phyloP scores from a whole-genome alignment of 768 basidiomycete genomes.

The Leccinum aurantiacum region DNA sequence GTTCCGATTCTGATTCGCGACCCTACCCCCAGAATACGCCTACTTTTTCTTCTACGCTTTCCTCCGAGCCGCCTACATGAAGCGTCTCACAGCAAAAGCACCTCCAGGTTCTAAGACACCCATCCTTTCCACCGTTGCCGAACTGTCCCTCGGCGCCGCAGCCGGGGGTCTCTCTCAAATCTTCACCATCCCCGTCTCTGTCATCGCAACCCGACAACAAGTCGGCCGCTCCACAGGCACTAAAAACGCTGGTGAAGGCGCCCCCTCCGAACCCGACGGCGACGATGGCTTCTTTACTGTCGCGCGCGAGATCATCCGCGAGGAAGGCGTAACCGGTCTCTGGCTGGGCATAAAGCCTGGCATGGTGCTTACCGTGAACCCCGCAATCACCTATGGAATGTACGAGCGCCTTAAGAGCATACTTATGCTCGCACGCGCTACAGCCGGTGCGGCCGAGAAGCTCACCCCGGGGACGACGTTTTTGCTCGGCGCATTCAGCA shows the following conservation, averaged over 20 bases:
- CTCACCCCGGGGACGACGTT: conserved; percentile 81
- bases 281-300: conserved; percentile 80
- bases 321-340: conserved; percentile 83
- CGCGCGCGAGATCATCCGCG: conserved; percentile 81
- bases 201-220: conserved; percentile 97
- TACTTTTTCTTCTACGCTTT: conserved; percentile 99
- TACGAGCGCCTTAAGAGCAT: conserved; percentile 89
- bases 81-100: conserved; percentile 58
- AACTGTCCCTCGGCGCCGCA: conserved; percentile 84
- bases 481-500: conserved; percentile 86
- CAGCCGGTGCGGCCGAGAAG: conserved; percentile 48
- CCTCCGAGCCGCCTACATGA: conserved; percentile 81
- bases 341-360: conserved; percentile 95
- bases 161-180: conserved; percentile 96
- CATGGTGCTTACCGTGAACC: conserved; percentile 94
- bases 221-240: conserved; percentile 51
- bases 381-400: conserved; percentile 94
- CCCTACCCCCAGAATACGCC: conserved; percentile 75
- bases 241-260: neutral
- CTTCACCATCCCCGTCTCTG: conserved; percentile 96
- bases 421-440: conserved; percentile 55
- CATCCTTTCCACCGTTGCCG: conserved; percentile 69
- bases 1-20: neutral
- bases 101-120: conserved; percentile 61
- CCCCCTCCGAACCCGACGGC: neutral